Percentiles rank a stretch among this genome's conserved stretches.
These are phyloP conservation scores for Udeniomyces megalosporus DNA, from an alignment of 768 basidiomycete genomes.

Conservation along the genomic window DNA sequence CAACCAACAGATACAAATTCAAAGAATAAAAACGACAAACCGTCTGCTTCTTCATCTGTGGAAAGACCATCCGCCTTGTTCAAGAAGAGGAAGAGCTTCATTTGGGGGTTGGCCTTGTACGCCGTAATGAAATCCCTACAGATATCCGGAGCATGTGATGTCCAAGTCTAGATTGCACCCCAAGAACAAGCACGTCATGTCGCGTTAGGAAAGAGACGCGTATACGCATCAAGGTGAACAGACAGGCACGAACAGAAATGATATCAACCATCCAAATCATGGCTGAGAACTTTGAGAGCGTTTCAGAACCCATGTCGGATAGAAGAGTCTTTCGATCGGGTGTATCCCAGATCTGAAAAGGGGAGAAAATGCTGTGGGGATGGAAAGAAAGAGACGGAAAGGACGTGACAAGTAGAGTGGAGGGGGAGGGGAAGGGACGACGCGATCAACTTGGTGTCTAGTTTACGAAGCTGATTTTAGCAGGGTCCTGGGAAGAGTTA, in stretches of 20 bases:
- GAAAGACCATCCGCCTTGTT: conserved; percentile 5
- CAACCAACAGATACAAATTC: neutral
- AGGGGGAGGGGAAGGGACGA: neutral
- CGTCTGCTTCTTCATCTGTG: neutral
- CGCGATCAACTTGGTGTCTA: neutral
- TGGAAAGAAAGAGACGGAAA: neutral
- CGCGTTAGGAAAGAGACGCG: neutral
- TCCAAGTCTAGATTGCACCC: too few species aligned
- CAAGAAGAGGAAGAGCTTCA: neutral
- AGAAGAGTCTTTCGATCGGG: neutral
- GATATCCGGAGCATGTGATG: neutral
- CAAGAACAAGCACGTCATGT: too few species aligned
- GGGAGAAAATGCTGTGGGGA: neutral
- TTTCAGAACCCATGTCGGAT: neutral
- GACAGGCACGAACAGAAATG: neutral
- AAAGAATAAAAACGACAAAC: neutral
- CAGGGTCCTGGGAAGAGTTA: too few species aligned
- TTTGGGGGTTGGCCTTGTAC: neutral
- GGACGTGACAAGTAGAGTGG: neutral
- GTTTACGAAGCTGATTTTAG: neutral
- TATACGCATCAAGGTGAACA: too few species aligned
- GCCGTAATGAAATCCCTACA: neutral
- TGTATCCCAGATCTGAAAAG: conserved; percentile 6
- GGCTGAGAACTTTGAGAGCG: neutral
- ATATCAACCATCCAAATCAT: conserved; percentile 4